A percentile compares a stretch with the other conserved stretches of the same genome.
phyloP scores from a whole-genome alignment of 192 early-diverging fungal genomes.

The Podila minutissima region DNA sequence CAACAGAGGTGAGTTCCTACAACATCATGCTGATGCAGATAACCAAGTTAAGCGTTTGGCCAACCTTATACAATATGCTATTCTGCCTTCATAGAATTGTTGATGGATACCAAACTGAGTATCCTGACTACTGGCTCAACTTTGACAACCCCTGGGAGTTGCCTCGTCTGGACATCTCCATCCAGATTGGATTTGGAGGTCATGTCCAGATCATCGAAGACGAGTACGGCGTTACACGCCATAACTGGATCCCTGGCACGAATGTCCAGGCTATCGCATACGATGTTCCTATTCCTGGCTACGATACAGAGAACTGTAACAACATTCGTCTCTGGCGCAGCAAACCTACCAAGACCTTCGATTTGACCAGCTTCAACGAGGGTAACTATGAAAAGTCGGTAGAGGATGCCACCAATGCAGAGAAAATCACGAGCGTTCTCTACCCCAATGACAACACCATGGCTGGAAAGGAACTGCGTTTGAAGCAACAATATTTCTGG shows the following conservation, averaged over 20 bases:
- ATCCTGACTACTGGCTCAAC: slow-evolving; percentile 97
- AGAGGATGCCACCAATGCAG: slow-evolving; percentile 90
- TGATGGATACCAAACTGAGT: slow-evolving; percentile 95
- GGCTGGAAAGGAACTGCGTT: slow-evolving; percentile 94
- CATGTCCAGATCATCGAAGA: slow-evolving; percentile 79
- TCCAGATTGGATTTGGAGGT: slow-evolving; percentile 92
- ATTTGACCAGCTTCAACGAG: slow-evolving; percentile 85
- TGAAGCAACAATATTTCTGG: slow-evolving; percentile 99
- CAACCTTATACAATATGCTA: neutral
- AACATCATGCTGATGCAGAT: neutral
- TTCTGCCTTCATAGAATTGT: slow-evolving; percentile 65
- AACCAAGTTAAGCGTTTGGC: neutral
- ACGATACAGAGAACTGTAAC: slow-evolving; percentile 92
- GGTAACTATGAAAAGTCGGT: slow-evolving; percentile 95
- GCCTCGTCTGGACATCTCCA: slow-evolving; percentile 90
- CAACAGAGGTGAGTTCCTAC: slow-evolving; percentile 74
- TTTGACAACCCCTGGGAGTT: slow-evolving; percentile 98
- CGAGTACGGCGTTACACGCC: slow-evolving; percentile 70
- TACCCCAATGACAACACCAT: slow-evolving; percentile 99
- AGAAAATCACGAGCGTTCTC: slow-evolving; percentile 94
- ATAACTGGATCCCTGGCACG: slow-evolving; percentile 88
- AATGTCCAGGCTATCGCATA: slow-evolving; percentile 93
- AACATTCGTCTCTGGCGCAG: slow-evolving; percentile 98
- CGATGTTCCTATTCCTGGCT: slow-evolving; percentile 98
- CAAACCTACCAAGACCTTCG: slow-evolving; percentile 91